Percentiles rank a stretch among this genome's conserved stretches.
Evolutionary conservation across 2,329 filamentous ascomycete genomes (phyloP).

Genomic region (Diaporthe helianthi): DNA sequence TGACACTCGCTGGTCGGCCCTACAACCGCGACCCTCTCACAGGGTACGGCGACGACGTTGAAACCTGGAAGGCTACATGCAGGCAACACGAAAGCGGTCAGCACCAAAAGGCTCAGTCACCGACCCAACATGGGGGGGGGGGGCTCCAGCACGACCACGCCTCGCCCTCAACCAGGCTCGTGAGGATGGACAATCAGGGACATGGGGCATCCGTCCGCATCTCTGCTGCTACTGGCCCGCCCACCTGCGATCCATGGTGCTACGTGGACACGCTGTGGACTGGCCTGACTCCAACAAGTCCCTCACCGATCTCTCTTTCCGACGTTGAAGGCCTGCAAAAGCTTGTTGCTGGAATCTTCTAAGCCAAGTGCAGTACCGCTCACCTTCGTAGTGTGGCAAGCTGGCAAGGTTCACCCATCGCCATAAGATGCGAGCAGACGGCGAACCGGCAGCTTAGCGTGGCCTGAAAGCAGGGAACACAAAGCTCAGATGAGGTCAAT

Average conservation of each 20-base stretch:
- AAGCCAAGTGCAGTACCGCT: neutral
- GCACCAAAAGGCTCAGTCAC: slow-evolving; percentile 27
- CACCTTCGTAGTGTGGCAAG: too few relatives aligned
- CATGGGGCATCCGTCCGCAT: neutral
- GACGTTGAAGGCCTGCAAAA: neutral
- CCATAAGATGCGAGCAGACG: neutral
- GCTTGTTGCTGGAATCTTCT: slow-evolving; percentile 5
- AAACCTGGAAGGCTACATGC: slow-evolving; percentile 31
- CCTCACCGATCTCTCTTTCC: slow-evolving; percentile 7
- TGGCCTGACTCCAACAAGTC: slow-evolving; percentile 18
- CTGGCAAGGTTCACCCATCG: slow-evolving; percentile 7
- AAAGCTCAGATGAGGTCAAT: slow-evolving; percentile 34
- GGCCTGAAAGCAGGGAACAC: slow-evolving; percentile 32
- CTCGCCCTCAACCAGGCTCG: neutral
- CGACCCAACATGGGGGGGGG: neutral
- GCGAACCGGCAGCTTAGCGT: slow-evolving; percentile 27
- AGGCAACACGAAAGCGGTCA: slow-evolving; percentile 33
- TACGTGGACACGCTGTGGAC: slow-evolving; percentile 28
- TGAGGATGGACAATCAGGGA: neutral
- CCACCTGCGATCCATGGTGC: neutral
- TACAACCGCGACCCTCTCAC: slow-evolving; percentile 26
- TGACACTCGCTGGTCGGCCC: slow-evolving; percentile 27
- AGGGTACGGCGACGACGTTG: slow-evolving; percentile 29
- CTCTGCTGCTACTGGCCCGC: slow-evolving; percentile 1
- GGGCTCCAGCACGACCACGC: neutral